phyloP scores from a whole-genome alignment of 2,329 filamentous ascomycete genomes.

The Ophiostoma perfectum region DNA sequence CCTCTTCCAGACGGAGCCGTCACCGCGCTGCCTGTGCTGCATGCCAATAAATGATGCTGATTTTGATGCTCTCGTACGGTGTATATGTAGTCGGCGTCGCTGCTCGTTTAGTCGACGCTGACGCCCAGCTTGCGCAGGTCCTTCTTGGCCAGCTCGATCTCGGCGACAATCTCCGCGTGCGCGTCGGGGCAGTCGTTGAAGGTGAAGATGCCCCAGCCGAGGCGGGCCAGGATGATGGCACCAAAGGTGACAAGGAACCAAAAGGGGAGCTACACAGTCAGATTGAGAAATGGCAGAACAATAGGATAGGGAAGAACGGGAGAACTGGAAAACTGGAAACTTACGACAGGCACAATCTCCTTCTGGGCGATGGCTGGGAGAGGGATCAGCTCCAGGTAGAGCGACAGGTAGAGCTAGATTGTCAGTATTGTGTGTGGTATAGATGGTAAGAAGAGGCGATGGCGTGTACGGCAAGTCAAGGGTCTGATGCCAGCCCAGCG shows the following conservation, averaged over 20 bases:
- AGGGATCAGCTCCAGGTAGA: slow-evolving; percentile 78
- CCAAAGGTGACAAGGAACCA: slow-evolving; percentile 89
- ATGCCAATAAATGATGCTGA: too few relatives aligned
- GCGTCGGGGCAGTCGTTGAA: slow-evolving; percentile 95
- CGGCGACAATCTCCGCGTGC: slow-evolving; percentile 78
- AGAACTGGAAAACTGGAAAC: slow-evolving; percentile 31
- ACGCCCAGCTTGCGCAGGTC: slow-evolving; percentile 72
- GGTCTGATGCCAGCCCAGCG: too few relatives aligned
- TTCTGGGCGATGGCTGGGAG: slow-evolving; percentile 71
- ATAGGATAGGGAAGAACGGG: not conserved
- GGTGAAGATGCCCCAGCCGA: slow-evolving; percentile 87
- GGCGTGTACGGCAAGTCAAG: not conserved
- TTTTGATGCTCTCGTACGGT: too few relatives aligned
- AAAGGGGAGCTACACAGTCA: slow-evolving; percentile 68
- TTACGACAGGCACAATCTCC: slow-evolving; percentile 83
- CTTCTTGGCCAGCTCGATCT: slow-evolving; percentile 71
- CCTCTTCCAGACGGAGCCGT: not conserved
- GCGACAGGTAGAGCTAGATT: slow-evolving; percentile 77
- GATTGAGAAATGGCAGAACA: not conserved
- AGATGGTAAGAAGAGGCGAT: not conserved
- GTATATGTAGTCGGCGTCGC: not conserved
- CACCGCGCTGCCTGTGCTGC: not conserved
- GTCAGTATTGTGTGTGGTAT: not conserved
- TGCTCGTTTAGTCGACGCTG: slow-evolving; percentile 59
- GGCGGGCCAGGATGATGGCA: slow-evolving; percentile 83